Conservation (phyloP, 345 rosid genomes). For the Salix arbutifolia region DNA sequence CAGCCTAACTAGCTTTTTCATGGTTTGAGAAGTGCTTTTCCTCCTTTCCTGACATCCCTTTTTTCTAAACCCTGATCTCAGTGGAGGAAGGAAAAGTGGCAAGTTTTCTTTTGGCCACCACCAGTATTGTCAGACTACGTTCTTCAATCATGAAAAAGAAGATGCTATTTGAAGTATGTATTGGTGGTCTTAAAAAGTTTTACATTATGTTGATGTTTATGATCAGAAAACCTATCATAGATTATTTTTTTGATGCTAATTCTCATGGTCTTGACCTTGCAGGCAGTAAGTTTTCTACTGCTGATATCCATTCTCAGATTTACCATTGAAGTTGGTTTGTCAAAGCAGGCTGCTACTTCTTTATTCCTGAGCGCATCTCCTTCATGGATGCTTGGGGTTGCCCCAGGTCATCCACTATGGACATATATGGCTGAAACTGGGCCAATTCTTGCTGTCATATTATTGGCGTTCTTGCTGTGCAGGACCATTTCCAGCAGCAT, state of each 20-base stretch:
- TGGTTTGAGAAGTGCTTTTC: constrained; percentile 7
- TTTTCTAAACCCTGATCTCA: constrained; percentile 29
- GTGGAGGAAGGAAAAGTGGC: constrained; percentile 99
- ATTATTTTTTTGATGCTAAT: constrained; percentile 20
- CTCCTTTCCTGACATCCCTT: background rate
- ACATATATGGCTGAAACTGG: constrained; percentile 43
- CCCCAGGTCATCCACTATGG: constrained; percentile 48
- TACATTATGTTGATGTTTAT: background rate
- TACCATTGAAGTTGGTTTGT: constrained; percentile 74
- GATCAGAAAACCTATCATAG: background rate
- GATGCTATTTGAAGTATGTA: constrained; percentile 63
- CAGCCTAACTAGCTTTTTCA: constrained; percentile 6
- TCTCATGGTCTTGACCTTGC: constrained; percentile 22
- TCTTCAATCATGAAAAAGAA: constrained; percentile 49
- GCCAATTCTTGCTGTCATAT: constrained; percentile 45
- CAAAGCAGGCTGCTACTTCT: constrained; percentile 93
- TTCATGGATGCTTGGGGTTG: constrained; percentile 70
- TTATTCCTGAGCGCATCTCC: constrained; percentile 61
- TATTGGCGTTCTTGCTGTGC: constrained; percentile 48
- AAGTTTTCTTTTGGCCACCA: constrained; percentile 77
- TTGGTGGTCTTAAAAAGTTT: constrained; percentile 4
- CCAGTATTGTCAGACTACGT: constrained; percentile 63
- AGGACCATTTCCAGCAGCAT: constrained; percentile 22
- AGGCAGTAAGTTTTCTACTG: constrained; percentile 66
- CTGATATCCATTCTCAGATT: constrained; percentile 60